Conservation (phyloP, 1,284 basidiomycete genomes). For the Tilletia walkeri region DNA sequence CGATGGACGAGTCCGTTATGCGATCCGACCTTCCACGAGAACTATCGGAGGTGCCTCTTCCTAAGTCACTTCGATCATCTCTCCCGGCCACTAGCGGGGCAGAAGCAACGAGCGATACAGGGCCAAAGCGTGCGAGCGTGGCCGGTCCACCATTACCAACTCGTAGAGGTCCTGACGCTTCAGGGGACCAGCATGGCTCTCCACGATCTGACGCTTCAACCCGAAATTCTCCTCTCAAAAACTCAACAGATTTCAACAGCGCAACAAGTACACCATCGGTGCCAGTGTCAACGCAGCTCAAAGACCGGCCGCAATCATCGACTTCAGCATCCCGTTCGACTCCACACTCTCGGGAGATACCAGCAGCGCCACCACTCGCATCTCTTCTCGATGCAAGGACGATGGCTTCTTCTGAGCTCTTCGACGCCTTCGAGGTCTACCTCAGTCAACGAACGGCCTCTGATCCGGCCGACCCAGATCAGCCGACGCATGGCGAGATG, state of each 20-base stretch:
- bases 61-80: slow-evolving; percentile 28
- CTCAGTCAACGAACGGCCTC: slow-evolving; percentile 18
- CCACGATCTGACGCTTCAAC: too few species aligned
- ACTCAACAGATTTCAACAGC: too few species aligned
- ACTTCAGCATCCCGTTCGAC: not conserved
- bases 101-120: not conserved
- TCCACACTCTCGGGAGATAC: not conserved
- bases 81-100: slow-evolving; percentile 28
- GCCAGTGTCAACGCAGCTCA: too few species aligned
- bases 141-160: too few species aligned
- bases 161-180: too few species aligned
- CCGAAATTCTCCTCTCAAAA: too few species aligned
- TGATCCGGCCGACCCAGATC: slow-evolving; percentile 19
- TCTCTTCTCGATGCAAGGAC: slow-evolving; percentile 1
- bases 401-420: slow-evolving; percentile 18
- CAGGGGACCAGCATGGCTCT: too few species aligned
- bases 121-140: too few species aligned
- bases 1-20: slow-evolving; percentile 25
- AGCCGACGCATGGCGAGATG: slow-evolving; percentile 30
- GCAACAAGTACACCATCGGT: too few species aligned
- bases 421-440: slow-evolving; percentile 45
- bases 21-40: slow-evolving; percentile 28
- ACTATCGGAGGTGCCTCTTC: slow-evolving; percentile 29
- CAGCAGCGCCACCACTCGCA: not conserved
- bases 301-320: too few species aligned